phyloP scores from a whole-genome alignment of 2,329 filamentous ascomycete species.

The Domatiomyces globalis region DNA sequence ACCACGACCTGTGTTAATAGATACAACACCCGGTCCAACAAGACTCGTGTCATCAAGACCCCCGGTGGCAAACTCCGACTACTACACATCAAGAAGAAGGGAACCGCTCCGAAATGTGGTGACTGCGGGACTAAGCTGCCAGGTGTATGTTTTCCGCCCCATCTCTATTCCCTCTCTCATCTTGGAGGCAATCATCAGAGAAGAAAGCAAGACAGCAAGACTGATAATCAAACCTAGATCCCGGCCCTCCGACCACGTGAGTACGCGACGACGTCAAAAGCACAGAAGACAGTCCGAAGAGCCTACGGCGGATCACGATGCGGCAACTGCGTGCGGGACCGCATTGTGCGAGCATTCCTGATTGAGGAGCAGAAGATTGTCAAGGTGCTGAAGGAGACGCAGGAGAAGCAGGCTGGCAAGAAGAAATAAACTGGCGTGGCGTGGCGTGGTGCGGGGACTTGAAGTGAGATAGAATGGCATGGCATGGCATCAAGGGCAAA shows the following conservation, averaged over 20 bases:
- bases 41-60: conserved; percentile 89
- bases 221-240: conserved; percentile 40
- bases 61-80: conserved; percentile 90
- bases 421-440: conserved; percentile 38
- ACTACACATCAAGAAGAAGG: conserved; percentile 99
- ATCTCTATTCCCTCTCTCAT: neutral
- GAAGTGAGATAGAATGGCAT: neutral
- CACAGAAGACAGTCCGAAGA: conserved; percentile 98
- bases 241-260: conserved; percentile 96
- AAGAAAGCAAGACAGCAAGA: neutral
- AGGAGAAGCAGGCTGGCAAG: conserved; percentile 52
- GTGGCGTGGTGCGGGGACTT: neutral
- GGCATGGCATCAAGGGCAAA: neutral
- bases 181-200: neutral
- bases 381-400: conserved; percentile 97
- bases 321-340: conserved; percentile 96
- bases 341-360: conserved; percentile 93
- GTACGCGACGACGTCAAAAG: conserved; percentile 92
- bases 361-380: conserved; percentile 99
- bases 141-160: conserved; percentile 59
- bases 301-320: conserved; percentile 98
- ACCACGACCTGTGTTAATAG: conserved; percentile 31
- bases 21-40: conserved; percentile 98
- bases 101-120: conserved; percentile 95
- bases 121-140: conserved; percentile 97